These are phyloP conservation scores for Verticillium dahliae DNA, from an alignment of 2,329 filamentous ascomycete genomes.

Conservation along the genomic window DNA sequence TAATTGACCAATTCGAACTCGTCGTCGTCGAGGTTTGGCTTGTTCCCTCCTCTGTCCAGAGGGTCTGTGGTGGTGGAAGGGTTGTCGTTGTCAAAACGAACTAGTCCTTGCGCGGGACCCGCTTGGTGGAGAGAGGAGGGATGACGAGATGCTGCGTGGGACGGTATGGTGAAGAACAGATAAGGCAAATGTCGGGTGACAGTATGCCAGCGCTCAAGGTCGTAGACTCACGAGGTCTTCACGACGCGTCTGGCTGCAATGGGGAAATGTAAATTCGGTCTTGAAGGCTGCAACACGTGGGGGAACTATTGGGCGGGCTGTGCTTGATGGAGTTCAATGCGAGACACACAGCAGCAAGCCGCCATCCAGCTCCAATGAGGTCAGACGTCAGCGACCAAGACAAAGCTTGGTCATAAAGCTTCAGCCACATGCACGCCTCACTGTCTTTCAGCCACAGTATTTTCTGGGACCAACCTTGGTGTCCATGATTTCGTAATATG, in stretches of 20 bases:
- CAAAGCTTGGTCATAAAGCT: neutral
- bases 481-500: neutral
- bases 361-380: neutral
- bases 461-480: neutral
- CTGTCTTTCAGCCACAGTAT: neutral
- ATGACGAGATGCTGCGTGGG: slow-evolving; percentile 5
- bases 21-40: slow-evolving; percentile 1
- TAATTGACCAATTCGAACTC: slow-evolving; percentile 37
- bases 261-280: neutral
- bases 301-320: slow-evolving; percentile 10
- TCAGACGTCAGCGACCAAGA: neutral
- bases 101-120: slow-evolving; percentile 7
- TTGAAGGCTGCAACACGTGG: slow-evolving; percentile 11
- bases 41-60: slow-evolving; percentile 12
- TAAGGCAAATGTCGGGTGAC: slow-evolving; percentile 6
- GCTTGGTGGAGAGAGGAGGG: slow-evolving; percentile 13
- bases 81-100: slow-evolving; percentile 8
- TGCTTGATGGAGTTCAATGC: slow-evolving; percentile 1
- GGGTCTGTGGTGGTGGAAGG: slow-evolving; percentile 5
- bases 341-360: neutral
- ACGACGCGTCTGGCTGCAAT: neutral
- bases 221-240: slow-evolving; percentile 1
- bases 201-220: slow-evolving; percentile 1
- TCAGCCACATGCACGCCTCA: neutral
- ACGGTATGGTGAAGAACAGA: slow-evolving; percentile 9